Evolutionary conservation across 306 rosid genomes (phyloP).

Genomic region (Trichosanthes cucumerina): DNA sequence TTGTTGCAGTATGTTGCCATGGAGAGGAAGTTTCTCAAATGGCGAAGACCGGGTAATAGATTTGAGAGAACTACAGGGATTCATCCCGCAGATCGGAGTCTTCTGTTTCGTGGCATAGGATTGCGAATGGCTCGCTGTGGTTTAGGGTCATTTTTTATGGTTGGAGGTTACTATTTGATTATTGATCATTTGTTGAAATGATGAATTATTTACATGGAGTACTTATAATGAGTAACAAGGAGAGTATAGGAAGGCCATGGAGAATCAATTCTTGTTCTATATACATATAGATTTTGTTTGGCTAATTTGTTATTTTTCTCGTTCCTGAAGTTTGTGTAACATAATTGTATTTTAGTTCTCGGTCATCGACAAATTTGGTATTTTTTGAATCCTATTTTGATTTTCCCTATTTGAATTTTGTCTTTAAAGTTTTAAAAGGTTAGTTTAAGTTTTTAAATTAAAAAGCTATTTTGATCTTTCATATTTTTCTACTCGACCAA

Average conservation of each 20-base stretch:
- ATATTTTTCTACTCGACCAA: no score
- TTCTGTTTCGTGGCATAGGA: constrained; percentile 55
- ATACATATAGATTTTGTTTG: not conserved
- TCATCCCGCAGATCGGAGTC: constrained; percentile 67
- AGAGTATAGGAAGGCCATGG: not conserved
- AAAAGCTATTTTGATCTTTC: no score
- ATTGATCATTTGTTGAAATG: constrained; percentile 36
- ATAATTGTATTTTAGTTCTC: not conserved
- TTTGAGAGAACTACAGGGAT: constrained; percentile 65
- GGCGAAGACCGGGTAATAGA: constrained; percentile 56
- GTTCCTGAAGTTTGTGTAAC: not conserved
- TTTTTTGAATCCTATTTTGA: not conserved
- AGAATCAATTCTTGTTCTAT: not conserved
- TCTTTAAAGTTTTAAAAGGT: no score
- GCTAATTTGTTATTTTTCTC: not conserved
- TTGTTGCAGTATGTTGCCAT: constrained; percentile 39
- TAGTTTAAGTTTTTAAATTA: no score
- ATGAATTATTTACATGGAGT: constrained; percentile 4
- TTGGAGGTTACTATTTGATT: constrained; percentile 56
- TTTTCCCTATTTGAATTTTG: no score
- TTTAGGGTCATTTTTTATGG: constrained; percentile 51
- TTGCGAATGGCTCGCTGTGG: constrained; percentile 73
- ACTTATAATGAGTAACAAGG: not conserved
- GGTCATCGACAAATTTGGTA: not conserved
- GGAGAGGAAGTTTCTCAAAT: constrained; percentile 73